Conservation (phyloP, 352 stramenopile genomes). For the Poterioochromonas sp. region DNA sequence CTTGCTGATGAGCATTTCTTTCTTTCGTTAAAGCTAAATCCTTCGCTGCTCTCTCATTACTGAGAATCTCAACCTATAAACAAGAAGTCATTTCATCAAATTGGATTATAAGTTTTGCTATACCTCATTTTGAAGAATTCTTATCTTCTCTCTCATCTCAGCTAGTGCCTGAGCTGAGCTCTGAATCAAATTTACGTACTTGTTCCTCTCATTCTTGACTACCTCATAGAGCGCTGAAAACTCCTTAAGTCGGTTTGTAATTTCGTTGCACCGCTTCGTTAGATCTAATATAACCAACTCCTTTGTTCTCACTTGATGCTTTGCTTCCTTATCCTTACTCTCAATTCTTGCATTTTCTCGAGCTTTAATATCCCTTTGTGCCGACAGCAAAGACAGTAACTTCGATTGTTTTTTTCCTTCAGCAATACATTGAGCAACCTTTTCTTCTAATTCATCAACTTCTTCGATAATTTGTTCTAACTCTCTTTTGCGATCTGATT, state of each 20-base stretch:
- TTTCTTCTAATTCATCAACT: slow-evolving; percentile 61
- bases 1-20: slow-evolving; percentile 61
- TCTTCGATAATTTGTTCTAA: slow-evolving; percentile 57
- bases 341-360: slow-evolving; percentile 62
- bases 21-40: slow-evolving; percentile 82
- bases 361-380: slow-evolving; percentile 75
- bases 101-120: not conserved
- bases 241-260: slow-evolving; percentile 76
- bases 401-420: slow-evolving; percentile 78
- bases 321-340: slow-evolving; percentile 64
- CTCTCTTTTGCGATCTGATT: slow-evolving; percentile 58
- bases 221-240: slow-evolving; percentile 85
- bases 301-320: slow-evolving; percentile 79
- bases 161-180: slow-evolving; percentile 70
- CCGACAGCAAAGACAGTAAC: slow-evolving; percentile 67
- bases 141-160: slow-evolving; percentile 92
- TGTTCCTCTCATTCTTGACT: slow-evolving; percentile 89
- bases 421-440: slow-evolving; percentile 68
- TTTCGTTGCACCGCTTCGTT: slow-evolving; percentile 85
- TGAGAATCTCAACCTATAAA: slow-evolving; percentile 70
- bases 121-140: slow-evolving; percentile 81
- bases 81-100: not conserved
- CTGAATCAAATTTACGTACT: slow-evolving; percentile 88
- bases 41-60: slow-evolving; percentile 79
- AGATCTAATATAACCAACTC: slow-evolving; percentile 81